Evolutionary conservation across 2,329 filamentous ascomycete genomes (phyloP), one percentile per base, ranked within the genome.

Genomic region (Phialocephala sp.): DNA sequence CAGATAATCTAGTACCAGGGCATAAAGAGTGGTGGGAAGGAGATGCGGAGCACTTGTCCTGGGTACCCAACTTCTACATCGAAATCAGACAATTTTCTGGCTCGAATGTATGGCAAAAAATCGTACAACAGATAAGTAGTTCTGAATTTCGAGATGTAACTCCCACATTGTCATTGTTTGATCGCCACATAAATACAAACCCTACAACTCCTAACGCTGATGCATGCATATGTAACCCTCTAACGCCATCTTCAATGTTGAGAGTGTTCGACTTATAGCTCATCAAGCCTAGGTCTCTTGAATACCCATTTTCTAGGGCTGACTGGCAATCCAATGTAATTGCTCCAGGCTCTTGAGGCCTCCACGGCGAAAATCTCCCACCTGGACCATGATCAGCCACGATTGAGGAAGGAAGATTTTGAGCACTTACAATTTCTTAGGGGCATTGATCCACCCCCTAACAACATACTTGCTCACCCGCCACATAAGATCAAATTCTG

Each of bases 371-470:
- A 67, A 52, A 91, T 86, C 60, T 81, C 78, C 62, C 79, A 80
- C 57, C 84, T 87, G 52, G 22, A 6, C 32, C 58, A 18, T n/a
- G 37, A 35, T 74, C 73, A 71, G 67, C 22, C 32, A n/a, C 36
- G 32, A 24, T 36, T 6, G 12, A 24, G 22, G 57, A 37, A 15
- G 0, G 18, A 50, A 15, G 27, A 27, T n/a, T 45, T 55, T 18
- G 54, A 20, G 15, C 24, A 87, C 91, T 87, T 84, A 95, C 91
- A 91, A 64, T 68, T 84, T 85, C 55, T 79, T 82, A 0, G 94
- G 94, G 57, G 93, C 81, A 24, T 83, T 79, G 6, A 88, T 62
- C 92, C 93, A 99, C 66, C 86, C 85, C 69, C 77, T 83, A 9
- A 95, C 27, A 1, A 98, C 88, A 72, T 89, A 87, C 71, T 86